Percentiles rank a stretch among this genome's conserved stretches.
phyloP scores from a whole-genome alignment of 306 rosid genomes.

The Lagenaria siceraria region DNA sequence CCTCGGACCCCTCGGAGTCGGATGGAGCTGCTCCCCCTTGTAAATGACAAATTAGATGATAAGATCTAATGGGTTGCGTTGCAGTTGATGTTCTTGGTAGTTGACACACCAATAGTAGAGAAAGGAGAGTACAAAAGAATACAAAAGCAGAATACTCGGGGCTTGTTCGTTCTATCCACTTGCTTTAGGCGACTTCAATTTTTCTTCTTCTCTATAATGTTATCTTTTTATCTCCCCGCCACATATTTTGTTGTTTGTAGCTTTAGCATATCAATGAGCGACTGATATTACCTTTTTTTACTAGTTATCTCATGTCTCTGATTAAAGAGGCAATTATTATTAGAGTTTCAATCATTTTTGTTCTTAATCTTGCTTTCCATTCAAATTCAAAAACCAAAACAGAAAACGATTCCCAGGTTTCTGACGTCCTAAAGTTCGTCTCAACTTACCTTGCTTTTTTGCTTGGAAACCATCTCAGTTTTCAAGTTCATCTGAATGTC shows the following conservation, averaged over 20 bases:
- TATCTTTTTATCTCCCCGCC: slow-evolving; percentile 1
- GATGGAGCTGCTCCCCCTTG: slow-evolving; percentile 83
- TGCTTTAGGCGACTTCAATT: slow-evolving; percentile 16
- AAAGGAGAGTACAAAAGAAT: slow-evolving; percentile 20
- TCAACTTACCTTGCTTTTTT: not conserved
- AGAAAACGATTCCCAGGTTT: not conserved
- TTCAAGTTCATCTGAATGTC: not conserved
- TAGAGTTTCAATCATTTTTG: not conserved
- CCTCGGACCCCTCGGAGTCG: slow-evolving; percentile 73
- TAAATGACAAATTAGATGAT: slow-evolving; percentile 87
- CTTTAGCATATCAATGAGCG: slow-evolving; percentile 3
- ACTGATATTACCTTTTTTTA: not conserved
- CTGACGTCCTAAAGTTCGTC: not conserved
- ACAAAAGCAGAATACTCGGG: slow-evolving; percentile 6
- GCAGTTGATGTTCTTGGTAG: slow-evolving; percentile 16
- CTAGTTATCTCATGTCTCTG: not conserved
- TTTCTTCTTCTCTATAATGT: not conserved
- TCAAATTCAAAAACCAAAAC: not conserved
- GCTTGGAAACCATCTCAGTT: not conserved
- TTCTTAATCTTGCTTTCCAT: not conserved
- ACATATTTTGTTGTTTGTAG: not conserved
- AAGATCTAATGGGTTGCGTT: slow-evolving; percentile 29
- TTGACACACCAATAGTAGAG: slow-evolving; percentile 20
- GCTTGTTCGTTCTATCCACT: slow-evolving; percentile 23
- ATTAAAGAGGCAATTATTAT: not conserved